These are phyloP conservation scores for Beta macrorhiza DNA, from an alignment of 179 eudicot species.

Conservation along the genomic window DNA sequence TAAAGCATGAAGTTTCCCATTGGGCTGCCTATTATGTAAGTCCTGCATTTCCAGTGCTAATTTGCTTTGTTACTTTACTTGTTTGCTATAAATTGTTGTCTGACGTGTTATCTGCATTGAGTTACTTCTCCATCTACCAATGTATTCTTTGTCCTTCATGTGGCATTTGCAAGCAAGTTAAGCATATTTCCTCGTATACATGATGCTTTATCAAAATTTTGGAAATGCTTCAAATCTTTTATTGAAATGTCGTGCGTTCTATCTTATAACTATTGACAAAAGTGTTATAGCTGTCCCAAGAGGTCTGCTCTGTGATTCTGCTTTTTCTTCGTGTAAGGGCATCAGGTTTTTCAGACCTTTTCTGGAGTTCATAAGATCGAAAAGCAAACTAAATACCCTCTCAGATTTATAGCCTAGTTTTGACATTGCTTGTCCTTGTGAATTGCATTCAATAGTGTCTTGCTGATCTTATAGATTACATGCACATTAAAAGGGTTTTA, in stretches of 20 bases:
- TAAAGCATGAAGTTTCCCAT: constrained; percentile 90
- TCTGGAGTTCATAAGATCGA: not conserved
- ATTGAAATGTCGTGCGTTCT: not conserved
- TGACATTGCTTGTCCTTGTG: not conserved
- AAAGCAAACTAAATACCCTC: not conserved
- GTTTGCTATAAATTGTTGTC: not conserved
- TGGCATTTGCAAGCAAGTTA: not conserved
- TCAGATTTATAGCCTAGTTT: not conserved
- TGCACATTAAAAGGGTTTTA: not conserved
- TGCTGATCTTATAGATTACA: not conserved
- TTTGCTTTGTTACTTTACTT: not conserved
- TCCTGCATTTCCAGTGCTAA: constrained; percentile 18
- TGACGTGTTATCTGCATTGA: not conserved
- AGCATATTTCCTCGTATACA: not conserved
- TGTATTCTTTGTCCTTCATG: not conserved
- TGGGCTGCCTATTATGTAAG: constrained; percentile 99
- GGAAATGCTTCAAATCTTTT: not conserved
- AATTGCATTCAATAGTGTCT: not conserved
- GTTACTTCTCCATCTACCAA: not conserved
- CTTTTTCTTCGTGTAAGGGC: not conserved
- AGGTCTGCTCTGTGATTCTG: not conserved
- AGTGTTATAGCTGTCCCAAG: not conserved
- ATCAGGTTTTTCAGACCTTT: not conserved
- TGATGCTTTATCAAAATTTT: not conserved
- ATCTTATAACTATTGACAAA: not conserved